Conservation (phyloP, 768 basidiomycete genomes). For the Suillus tomentosus region DNA sequence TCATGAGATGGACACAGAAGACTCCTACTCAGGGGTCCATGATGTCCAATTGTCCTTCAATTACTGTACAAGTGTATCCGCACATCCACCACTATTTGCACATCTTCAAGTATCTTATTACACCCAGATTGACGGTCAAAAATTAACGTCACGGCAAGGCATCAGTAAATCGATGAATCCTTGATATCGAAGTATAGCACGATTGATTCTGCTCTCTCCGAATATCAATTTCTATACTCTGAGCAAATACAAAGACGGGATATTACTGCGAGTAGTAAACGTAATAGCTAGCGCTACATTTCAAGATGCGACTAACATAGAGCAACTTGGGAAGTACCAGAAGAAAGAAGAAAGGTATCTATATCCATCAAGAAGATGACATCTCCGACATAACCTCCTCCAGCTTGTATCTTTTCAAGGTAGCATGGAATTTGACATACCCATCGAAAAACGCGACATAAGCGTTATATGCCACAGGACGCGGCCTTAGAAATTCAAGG, state of each 20-base stretch:
- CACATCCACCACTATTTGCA: neutral
- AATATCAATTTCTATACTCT: too few relatives aligned
- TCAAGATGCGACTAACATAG: too few relatives aligned
- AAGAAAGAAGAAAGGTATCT: neutral
- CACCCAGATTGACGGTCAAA: neutral
- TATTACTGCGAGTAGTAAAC: too few relatives aligned
- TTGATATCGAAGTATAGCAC: neutral
- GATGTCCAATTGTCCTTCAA: neutral
- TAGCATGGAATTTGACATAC: conserved; percentile 23
- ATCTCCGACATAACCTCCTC: conserved; percentile 15
- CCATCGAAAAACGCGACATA: conserved; percentile 16
- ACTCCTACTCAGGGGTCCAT: neutral
- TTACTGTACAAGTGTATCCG: neutral
- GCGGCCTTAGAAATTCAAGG: conserved; percentile 21
- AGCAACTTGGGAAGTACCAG: too few relatives aligned
- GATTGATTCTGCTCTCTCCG: too few relatives aligned
- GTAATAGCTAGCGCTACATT: too few relatives aligned
- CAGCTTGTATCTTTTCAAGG: conserved; percentile 20
- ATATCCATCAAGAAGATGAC: neutral
- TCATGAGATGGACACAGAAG: neutral
- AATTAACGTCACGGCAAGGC: neutral
- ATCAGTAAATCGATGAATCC: neutral
- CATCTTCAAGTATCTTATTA: neutral
- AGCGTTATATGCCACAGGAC: conserved; percentile 8
- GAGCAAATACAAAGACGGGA: too few relatives aligned